Base-by-base conservation (phyloP, 2,329 filamentous ascomycete genomes). In the Penicillium sp. region DNA sequence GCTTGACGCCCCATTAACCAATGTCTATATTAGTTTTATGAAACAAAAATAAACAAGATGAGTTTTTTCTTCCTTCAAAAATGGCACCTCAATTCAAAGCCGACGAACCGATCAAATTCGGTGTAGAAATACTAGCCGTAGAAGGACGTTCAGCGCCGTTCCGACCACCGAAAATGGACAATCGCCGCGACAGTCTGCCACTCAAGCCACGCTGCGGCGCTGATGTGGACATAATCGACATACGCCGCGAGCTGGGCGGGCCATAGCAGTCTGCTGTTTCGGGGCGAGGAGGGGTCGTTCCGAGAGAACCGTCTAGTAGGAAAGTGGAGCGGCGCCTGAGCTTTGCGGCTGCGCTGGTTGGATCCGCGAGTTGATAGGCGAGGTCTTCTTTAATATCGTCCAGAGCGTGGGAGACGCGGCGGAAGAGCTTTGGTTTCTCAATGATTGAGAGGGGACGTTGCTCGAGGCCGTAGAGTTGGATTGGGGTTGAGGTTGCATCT, bases 341-440 rank as follows among this genome's bases (percentile, higher is more conserved):
- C 42, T 63, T 66, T 27, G 67, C 65, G 27, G 68, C 57, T 18
- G 60, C 60, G 51, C 51, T 53, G 26, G 55, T 56, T 8, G 63
- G 55, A 43, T 69, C 55, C 45, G 66, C 63, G 7, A 69, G 50
- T 29, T 68, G 60, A 12, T 67, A 56, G 9, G 67, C 59, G 20
- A 70, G 59, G 51, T 73, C 69, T 53, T 73, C 70, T 26, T 68
- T 69, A 55, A 72, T 72, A 48, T 72, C 70, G 53, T 67, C 70
- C 42, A 73, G 67, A 42, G 67, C 70, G 53, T 72, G 63, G n/a
- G 71, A 73, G 49, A 73, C 62, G 37, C 71, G 66, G 42, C 57
- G 62, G 23, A 73, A 49, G 18, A 70, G 61, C 25, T 64, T 66
- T 29, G 67, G 67, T 35, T 63, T 65, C 41, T 68, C 61, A 23